Percentiles rank a stretch among this genome's conserved stretches.
Evolutionary conservation across 73 alveolate species (phyloP).

Genomic region (Paramecium caudatum): DNA sequence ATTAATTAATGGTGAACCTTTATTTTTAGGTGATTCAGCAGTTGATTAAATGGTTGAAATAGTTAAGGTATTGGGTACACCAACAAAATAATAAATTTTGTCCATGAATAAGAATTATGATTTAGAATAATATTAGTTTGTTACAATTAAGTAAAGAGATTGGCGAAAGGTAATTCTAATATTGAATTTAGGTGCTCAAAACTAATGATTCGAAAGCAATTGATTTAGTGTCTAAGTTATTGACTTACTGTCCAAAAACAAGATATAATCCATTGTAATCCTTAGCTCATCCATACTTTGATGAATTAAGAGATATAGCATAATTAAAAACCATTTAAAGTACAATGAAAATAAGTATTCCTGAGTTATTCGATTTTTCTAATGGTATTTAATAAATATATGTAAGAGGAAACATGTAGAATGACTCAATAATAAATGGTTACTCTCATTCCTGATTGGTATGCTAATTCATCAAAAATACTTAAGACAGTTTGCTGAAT

Average conservation of each 20-base stretch:
- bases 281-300: conserved; percentile 85
- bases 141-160: conserved; percentile 69
- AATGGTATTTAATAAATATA: conserved; percentile 35
- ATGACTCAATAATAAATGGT: conserved; percentile 32
- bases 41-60: conserved; percentile 90
- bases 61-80: conserved; percentile 92
- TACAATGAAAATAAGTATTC: not conserved
- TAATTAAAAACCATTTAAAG: conserved; percentile 5
- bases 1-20: conserved; percentile 86
- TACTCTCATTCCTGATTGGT: conserved; percentile 74
- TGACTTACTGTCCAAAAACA: conserved; percentile 84
- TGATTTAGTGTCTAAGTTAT: conserved; percentile 81
- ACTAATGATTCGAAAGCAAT: conserved; percentile 81
- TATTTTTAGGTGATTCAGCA: conserved; percentile 88
- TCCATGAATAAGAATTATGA: conserved; percentile 88
- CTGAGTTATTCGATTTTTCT: conserved; percentile 70
- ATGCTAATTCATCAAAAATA: conserved; percentile 23
- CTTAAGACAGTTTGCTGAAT: conserved; percentile 55
- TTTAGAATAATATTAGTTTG: conserved; percentile 22
- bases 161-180: conserved; percentile 54
- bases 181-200: conserved; percentile 55
- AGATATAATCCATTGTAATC: conserved; percentile 84
- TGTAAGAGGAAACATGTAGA: not conserved
- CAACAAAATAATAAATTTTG: conserved; percentile 82
- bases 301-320: conserved; percentile 84